phyloP scores from a whole-genome alignment of 345 rosid species.

The Schrenkiella parvula region DNA sequence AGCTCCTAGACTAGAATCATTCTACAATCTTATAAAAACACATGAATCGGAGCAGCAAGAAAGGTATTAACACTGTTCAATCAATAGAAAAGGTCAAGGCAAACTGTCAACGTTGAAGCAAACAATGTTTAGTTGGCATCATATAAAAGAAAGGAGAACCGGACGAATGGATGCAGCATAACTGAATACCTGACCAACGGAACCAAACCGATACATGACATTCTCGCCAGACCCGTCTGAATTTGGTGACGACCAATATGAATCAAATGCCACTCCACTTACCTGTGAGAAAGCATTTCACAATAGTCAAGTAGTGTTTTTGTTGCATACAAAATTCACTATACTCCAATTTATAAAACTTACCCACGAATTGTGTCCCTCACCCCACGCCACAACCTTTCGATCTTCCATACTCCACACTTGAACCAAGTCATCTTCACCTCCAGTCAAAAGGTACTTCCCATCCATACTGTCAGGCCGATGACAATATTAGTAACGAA shows the following conservation, averaged over 20 bases:
- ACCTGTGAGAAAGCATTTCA: slow-evolving; percentile 58
- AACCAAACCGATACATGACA: slow-evolving; percentile 88
- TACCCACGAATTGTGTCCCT: slow-evolving; percentile 99
- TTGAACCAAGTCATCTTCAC: slow-evolving; percentile 98
- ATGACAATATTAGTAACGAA: neutral
- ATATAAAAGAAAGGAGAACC: neutral
- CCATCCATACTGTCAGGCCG: slow-evolving; percentile 74
- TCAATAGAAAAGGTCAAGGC: neutral
- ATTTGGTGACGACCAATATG: slow-evolving; percentile 81
- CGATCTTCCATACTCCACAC: slow-evolving; percentile 99
- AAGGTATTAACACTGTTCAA: neutral
- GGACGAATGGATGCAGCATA: neutral
- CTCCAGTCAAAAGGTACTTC: slow-evolving; percentile 91
- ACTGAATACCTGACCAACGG: slow-evolving; percentile 90
- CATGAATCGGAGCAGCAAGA: neutral
- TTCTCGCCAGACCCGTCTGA: slow-evolving; percentile 76
- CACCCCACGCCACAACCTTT: slow-evolving; percentile 98
- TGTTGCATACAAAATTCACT: neutral
- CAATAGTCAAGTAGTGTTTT: slow-evolving; percentile 18
- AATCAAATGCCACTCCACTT: slow-evolving; percentile 98
- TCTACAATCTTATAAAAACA: neutral
- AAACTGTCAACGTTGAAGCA: slow-evolving; percentile 6
- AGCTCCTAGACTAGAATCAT: neutral
- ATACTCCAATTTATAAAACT: slow-evolving; percentile 4
- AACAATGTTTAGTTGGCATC: neutral